Evolutionary conservation across 257 asterid genomes (phyloP).

Genomic region (Solanum lycopersicoides): DNA sequence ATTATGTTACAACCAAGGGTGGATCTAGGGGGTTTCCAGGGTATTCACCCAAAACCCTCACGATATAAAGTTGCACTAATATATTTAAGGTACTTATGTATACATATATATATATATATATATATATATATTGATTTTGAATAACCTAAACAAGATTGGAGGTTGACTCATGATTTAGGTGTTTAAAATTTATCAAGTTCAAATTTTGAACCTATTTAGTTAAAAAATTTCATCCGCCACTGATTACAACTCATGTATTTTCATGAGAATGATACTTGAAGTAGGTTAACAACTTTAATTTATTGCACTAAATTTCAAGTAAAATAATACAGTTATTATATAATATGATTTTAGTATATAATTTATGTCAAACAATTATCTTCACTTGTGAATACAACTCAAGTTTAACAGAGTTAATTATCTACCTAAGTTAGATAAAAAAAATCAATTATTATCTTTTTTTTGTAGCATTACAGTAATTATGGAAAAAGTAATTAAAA

Average conservation of each 20-base stretch:
- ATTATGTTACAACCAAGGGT: not conserved
- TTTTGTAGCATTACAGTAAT: too few relatives aligned
- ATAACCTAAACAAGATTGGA: too few relatives aligned
- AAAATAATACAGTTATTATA: not conserved
- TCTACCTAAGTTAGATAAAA: not conserved
- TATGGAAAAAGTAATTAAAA: not conserved
- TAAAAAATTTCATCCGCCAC: too few relatives aligned
- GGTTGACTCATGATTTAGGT: too few relatives aligned
- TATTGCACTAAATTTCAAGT: not conserved
- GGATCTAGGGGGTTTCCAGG: not conserved
- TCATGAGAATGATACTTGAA: not conserved
- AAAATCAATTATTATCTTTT: not conserved
- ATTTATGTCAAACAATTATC: not conserved
- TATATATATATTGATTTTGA: too few relatives aligned
- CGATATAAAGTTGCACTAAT: not conserved
- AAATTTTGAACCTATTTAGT: too few relatives aligned
- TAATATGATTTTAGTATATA: too few relatives aligned
- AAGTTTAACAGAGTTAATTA: not conserved
- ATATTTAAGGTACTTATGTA: not conserved
- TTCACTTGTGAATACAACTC: not conserved
- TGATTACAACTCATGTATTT: not conserved
- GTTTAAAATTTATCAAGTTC: too few relatives aligned
- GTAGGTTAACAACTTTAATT: not conserved
- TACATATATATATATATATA: too few relatives aligned
- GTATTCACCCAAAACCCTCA: not conserved